Evolutionary conservation across 192 early-diverging fungal species (phyloP).

Genomic region (Neocallimastix lanati): DNA sequence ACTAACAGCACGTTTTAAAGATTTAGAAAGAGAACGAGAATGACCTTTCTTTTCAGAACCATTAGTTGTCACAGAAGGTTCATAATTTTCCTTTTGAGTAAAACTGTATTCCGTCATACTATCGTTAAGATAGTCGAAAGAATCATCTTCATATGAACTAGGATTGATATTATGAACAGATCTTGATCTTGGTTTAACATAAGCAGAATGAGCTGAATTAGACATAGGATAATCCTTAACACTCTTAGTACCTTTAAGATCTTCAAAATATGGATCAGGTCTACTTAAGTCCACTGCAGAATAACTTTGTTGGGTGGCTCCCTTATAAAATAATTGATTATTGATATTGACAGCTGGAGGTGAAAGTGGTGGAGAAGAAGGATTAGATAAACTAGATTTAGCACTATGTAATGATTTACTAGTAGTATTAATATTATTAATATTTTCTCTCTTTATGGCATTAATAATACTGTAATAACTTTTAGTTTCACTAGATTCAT

Average conservation of each 20-base stretch:
- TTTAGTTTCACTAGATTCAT: neutral
- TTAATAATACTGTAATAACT: neutral
- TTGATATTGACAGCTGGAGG: neutral
- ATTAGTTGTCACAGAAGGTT: neutral
- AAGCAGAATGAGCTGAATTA: neutral
- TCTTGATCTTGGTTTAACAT: neutral
- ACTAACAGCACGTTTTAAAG: neutral
- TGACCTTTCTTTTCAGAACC: neutral
- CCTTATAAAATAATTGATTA: neutral
- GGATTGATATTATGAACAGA: neutral
- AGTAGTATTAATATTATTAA: neutral
- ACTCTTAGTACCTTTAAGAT: neutral
- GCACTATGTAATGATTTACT: neutral
- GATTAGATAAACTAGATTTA: neutral
- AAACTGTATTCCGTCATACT: neutral
- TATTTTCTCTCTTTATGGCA: neutral
- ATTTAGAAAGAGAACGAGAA: neutral
- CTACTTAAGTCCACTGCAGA: neutral
- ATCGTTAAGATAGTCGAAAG: neutral
- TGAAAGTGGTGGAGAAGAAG: neutral
- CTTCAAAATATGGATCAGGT: neutral
- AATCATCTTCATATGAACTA: neutral
- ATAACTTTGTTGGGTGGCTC: neutral
- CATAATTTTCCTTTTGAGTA: neutral
- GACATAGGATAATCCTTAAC: neutral